These are phyloP conservation scores for Fusarium camptoceras DNA, from an alignment of 2,329 filamentous ascomycete genomes.

Conservation along the genomic window DNA sequence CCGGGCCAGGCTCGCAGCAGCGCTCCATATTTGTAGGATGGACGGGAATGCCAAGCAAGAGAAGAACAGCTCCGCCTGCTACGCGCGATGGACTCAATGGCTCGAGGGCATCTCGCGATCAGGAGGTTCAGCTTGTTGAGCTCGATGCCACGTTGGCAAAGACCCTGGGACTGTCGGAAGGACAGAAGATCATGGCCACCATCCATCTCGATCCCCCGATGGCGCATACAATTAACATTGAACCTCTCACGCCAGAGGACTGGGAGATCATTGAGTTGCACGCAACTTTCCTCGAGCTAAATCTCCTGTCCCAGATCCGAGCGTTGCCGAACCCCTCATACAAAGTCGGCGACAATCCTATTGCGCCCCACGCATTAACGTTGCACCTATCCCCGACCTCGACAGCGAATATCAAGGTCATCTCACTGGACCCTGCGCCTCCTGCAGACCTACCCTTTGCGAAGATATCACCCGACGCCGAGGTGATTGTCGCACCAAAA, in stretches of 20 bases:
- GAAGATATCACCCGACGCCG: conserved; percentile 92
- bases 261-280: conserved; percentile 99
- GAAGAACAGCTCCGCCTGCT: conserved; percentile 78
- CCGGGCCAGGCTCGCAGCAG: conserved; percentile 62
- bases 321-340: conserved; percentile 89
- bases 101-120: conserved; percentile 72
- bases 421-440: conserved; percentile 82
- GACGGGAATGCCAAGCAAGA: conserved; percentile 97
- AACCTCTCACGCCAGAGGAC: conserved; percentile 92
- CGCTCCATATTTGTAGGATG: conserved; percentile 90
- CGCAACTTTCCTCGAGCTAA: conserved; percentile 93
- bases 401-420: conserved; percentile 89
- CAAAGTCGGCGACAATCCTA: conserved; percentile 61
- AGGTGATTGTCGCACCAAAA: conserved; percentile 97
- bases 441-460: conserved; percentile 80
- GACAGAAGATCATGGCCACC: conserved; percentile 77
- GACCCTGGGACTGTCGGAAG: conserved; percentile 80
- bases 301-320: conserved; percentile 91
- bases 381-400: conserved; percentile 95
- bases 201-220: conserved; percentile 92
- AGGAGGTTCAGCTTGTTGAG: conserved; percentile 83
- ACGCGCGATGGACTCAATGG: conserved; percentile 77
- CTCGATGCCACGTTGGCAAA: conserved; percentile 87
- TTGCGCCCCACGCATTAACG: conserved; percentile 81
- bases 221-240: conserved; percentile 95